phyloP scores from a whole-genome alignment of 2,329 filamentous ascomycete species.

The Phyllosticta citribraziliensis region DNA sequence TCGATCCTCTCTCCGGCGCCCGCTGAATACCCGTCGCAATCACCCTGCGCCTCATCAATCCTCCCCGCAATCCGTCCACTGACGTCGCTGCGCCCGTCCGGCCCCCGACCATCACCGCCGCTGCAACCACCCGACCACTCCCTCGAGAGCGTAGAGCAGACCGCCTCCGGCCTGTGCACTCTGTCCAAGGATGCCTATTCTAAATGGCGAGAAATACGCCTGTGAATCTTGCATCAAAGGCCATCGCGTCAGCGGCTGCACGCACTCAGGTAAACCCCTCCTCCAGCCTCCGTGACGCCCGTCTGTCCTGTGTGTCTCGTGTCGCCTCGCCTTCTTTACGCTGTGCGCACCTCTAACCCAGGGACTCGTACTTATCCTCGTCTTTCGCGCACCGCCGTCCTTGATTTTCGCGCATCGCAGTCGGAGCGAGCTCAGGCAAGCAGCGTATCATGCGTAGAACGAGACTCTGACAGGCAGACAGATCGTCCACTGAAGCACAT shows the following conservation, averaged over 20 bases:
- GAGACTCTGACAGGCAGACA: constrained; percentile 29
- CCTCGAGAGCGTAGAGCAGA: constrained; percentile 9
- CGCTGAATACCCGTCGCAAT: not conserved
- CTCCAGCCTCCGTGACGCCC: constrained; percentile 7
- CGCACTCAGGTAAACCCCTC: constrained; percentile 65
- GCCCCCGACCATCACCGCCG: not conserved
- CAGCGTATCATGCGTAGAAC: constrained; percentile 1
- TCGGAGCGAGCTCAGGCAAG: constrained; percentile 15
- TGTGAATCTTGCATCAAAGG: constrained; percentile 97
- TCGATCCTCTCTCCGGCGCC: not conserved
- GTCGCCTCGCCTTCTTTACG: not conserved
- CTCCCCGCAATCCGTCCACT: not conserved
- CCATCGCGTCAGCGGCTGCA: constrained; percentile 97
- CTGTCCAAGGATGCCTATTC: constrained; percentile 26
- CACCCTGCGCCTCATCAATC: not conserved
- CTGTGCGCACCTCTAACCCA: not conserved
- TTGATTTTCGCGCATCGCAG: not conserved
- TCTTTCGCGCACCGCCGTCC: constrained; percentile 4
- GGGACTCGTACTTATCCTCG: not conserved
- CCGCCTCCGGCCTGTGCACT: constrained; percentile 10
- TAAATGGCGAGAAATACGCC: constrained; percentile 91
- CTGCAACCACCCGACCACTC: not conserved
- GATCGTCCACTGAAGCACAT: constrained; percentile 89
- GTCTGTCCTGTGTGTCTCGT: not conserved
- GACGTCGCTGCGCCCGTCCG: not conserved